A percentile compares a stretch with the other conserved stretches of the same genome.
phyloP scores from a whole-genome alignment of 306 rosid species.

The apple (Malus domestica) region ASM211411v1 NC_041804.1:17731001-17731500 shows the following conservation, averaged over 20 bases:
- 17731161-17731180: not conserved
- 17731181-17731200: not conserved
- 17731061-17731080: too few species aligned
- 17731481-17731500: slow-evolving; percentile 18
- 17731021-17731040: too few species aligned
- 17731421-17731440: too few species aligned
- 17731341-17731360: slow-evolving; percentile 23
- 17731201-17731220: not conserved
- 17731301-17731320: slow-evolving; percentile 16
- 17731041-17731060: too few species aligned
- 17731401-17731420: not conserved
- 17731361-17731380: not conserved
- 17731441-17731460: not conserved
- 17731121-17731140: not conserved
- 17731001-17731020: too few species aligned
- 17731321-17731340: slow-evolving; percentile 17
- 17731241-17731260: not conserved
- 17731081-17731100: too few species aligned
- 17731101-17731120: not conserved
- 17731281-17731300: not conserved
- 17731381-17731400: not conserved
- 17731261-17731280: not conserved
- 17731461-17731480: not conserved
- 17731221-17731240: not conserved
- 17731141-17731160: not conserved